Evolutionary conservation across 495 filamentous ascomycete species (phyloP), one percentile per base, ranked within the genome.

Genomic region (Xeromyces bisporus): DNA sequence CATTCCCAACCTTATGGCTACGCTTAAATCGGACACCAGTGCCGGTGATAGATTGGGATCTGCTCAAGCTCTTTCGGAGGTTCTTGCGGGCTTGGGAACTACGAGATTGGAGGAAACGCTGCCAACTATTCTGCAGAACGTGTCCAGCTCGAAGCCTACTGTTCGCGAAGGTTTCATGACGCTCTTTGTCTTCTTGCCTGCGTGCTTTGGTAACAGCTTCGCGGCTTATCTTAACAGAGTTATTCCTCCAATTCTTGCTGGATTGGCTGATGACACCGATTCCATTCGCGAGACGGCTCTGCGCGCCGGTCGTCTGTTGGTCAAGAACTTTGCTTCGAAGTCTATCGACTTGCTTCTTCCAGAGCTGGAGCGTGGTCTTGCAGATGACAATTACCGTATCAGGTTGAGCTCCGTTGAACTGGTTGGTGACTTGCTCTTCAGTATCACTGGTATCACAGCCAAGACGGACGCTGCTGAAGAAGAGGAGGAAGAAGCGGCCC

Each of bases 141-240:
- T 91, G 30, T 73, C 80, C 40, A 96, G 89, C 45, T 67, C 81
- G 31, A 96, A 93, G 52, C 53, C 89, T 12, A 67, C 82, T 38
- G 81, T 94, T 36, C 75, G 89, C 37, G 89, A 97, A 64, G 89
- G 89, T 21, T 97, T 96, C 65, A 97, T 97, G 89, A 93, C 89
- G 16, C 68, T 97, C 24, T 97, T 97, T 58, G 94, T 97, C 40
- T 97, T 92, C 66, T 72, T 97, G 56, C 89, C 89, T 11, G 91
- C 91, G 34, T 97, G 89, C 56, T 97, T 97, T 48, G 89, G 89
- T 41, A 96, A 96, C 64, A 92, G 85, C 59, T 97, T 97, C 50
- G 81, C 89, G 38, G 77, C 80, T 46, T 97, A 97, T 46, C 77
- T 97, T 31, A 80, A 75, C 64, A 82, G 75, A 47, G 93, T 97